Conservation (phyloP, 257 asterid species). For the Ehretia macrophylla region DNA sequence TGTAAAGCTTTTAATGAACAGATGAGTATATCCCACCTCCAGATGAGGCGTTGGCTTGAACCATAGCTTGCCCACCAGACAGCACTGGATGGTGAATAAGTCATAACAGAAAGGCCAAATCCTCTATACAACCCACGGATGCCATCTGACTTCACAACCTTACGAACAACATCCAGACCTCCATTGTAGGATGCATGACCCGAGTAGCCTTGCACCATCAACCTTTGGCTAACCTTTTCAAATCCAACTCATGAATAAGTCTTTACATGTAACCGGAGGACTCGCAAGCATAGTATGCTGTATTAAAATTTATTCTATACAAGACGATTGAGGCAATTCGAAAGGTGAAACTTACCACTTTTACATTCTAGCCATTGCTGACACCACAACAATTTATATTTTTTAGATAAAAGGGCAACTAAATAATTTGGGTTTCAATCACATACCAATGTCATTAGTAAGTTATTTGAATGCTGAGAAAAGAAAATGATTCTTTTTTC, state of each 20-base stretch:
- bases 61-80: slow-evolving; percentile 99
- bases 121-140: slow-evolving; percentile 93
- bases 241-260: slow-evolving; percentile 20
- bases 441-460: too few relatives aligned
- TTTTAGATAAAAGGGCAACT: too few relatives aligned
- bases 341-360: too few relatives aligned
- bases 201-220: slow-evolving; percentile 89
- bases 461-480: too few relatives aligned
- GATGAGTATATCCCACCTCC: slow-evolving; percentile 51
- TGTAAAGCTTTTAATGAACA: slow-evolving; percentile 8
- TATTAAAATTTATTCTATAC: neutral
- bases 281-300: slow-evolving; percentile 3
- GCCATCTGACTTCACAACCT: slow-evolving; percentile 79
- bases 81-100: slow-evolving; percentile 96
- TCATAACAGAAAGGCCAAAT: slow-evolving; percentile 85
- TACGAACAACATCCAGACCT: slow-evolving; percentile 86
- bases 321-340: neutral
- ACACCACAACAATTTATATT: too few relatives aligned
- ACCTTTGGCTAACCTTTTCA: slow-evolving; percentile 84
- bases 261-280: neutral
- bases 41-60: slow-evolving; percentile 90
- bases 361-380: too few relatives aligned
- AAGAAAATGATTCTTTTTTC: too few relatives aligned
- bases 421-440: too few relatives aligned
- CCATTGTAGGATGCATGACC: slow-evolving; percentile 74